Percentiles rank a stretch among this genome's conserved stretches.
Evolutionary conservation across 106 monocot genomes (phyloP).

Genomic region (Acanthochlamys bracteata): DNA sequence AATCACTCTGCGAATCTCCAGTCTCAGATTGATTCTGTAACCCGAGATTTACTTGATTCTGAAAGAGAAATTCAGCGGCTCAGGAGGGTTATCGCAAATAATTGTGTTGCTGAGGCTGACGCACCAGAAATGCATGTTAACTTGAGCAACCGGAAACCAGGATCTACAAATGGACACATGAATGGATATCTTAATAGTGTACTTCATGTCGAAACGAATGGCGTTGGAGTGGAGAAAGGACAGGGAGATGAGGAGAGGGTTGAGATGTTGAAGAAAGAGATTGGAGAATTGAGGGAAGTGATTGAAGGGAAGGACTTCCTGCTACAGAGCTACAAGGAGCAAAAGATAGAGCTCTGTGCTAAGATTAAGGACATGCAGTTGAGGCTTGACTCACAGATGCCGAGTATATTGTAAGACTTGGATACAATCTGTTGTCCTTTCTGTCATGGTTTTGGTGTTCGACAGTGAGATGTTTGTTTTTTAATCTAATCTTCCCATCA

Average conservation of each 20-base stretch:
- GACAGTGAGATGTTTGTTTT: background rate
- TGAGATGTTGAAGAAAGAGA: slow-evolving; percentile 19
- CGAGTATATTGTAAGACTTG: slow-evolving; percentile 21
- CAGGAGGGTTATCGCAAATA: slow-evolving; percentile 25
- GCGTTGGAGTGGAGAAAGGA: slow-evolving; percentile 15
- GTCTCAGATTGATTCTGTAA: slow-evolving; percentile 28
- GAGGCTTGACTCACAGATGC: slow-evolving; percentile 16
- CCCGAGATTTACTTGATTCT: slow-evolving; percentile 22
- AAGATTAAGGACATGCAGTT: slow-evolving; percentile 26
- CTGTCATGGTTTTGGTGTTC: background rate
- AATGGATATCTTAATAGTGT: slow-evolving; percentile 21
- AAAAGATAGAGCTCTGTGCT: slow-evolving; percentile 22
- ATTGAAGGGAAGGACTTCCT: slow-evolving; percentile 34
- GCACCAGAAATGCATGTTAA: slow-evolving; percentile 8
- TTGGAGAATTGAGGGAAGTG: slow-evolving; percentile 24
- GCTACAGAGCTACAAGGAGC: slow-evolving; percentile 37
- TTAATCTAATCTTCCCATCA: background rate
- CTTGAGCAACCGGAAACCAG: slow-evolving; percentile 9
- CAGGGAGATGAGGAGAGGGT: slow-evolving; percentile 17
- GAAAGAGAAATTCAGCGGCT: slow-evolving; percentile 30
- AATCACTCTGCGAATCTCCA: slow-evolving; percentile 19
- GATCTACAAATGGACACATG: slow-evolving; percentile 16
- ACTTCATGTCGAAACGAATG: slow-evolving; percentile 8
- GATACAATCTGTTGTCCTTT: background rate
- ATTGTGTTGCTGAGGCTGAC: slow-evolving; percentile 18